These are phyloP conservation scores for Gloeopeniophorella convolvens DNA, from an alignment of 768 basidiomycete species.

Conservation along the genomic window DNA sequence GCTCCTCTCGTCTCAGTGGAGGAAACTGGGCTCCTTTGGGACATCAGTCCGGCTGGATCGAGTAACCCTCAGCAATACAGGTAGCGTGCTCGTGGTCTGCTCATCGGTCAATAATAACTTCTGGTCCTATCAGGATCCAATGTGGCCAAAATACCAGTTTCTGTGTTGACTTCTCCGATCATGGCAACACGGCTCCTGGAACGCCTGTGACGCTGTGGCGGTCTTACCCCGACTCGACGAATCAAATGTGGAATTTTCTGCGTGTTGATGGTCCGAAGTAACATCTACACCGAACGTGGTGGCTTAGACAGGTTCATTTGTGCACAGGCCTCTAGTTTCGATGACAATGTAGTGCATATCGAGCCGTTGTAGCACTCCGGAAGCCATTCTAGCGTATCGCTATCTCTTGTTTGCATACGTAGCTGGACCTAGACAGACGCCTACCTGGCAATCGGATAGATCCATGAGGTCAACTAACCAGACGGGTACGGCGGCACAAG, in stretches of 20 bases:
- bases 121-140: constrained; percentile 32
- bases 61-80: constrained; percentile 35
- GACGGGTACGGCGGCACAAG: no score
- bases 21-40: constrained; percentile 40
- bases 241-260: constrained; percentile 49
- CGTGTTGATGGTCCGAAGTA: no score
- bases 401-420: no score
- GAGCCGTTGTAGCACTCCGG: no score
- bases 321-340: no score
- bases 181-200: constrained; percentile 41
- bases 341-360: no score
- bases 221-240: constrained; percentile 40
- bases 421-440: no score
- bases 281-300: no score
- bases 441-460: no score
- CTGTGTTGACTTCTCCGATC: constrained; percentile 41
- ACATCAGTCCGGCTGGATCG: constrained; percentile 41
- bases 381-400: no score
- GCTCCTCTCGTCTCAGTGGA: constrained; percentile 33
- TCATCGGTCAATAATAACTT: not conserved
- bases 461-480: no score
- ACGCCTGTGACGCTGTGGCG: constrained; percentile 43
- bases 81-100: constrained; percentile 30
- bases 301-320: no score
- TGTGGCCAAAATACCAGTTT: constrained; percentile 38